Base-by-base conservation (phyloP, 345 rosid species). In the Atalantia buxifolia region DNA sequence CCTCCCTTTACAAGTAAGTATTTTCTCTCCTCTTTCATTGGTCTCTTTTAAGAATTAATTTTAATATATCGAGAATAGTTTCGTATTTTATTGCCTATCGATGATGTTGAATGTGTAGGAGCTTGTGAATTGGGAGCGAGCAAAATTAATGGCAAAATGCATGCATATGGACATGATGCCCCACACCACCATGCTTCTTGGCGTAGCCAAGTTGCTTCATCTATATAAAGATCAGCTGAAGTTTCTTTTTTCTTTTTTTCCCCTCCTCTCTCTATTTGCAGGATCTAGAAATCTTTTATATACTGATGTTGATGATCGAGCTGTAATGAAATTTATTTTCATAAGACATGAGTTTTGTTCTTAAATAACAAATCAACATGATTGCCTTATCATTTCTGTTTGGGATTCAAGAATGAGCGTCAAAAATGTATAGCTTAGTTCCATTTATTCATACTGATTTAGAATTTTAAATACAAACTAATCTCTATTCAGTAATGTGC, bases 71-170 rank as follows among this genome's bases (percentile, higher is more conserved):
- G 13, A 27, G 30, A 28, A 18, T 7, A 40, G 12, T 8, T 40
- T 0, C 9, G 45, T 28, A 13, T 28, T 3, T 5, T 45, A 18
- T 12, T 60, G 65, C 4, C 2, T 1, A 40, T 40, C 0, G 45
- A 40, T 67, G 33, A n/a, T 62, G 35, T 60, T 62, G 45, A 40
- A 8, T 40, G 12, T 40, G 45, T 53, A 92, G 97, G 98, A 95
- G 81, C 87, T 93, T 19, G 94, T 91, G 4, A 89, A 90, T 50
- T 95, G 98, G 97, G 92, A 91, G 82, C 89, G 92, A 91, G 98
- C 81, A 92, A 89, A 81, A 80, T 86, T 45, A 89, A 90, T 66
- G 94, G 97, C 3, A 87, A 79, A 81, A 93, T 95, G 99, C 97
- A 93, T 72, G 97, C 86, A 6, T 93, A 97, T 48, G 99, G 98